Base-by-base conservation (phyloP, 805 yeast species). In the Wickerhamiella kazuoi region DNA sequence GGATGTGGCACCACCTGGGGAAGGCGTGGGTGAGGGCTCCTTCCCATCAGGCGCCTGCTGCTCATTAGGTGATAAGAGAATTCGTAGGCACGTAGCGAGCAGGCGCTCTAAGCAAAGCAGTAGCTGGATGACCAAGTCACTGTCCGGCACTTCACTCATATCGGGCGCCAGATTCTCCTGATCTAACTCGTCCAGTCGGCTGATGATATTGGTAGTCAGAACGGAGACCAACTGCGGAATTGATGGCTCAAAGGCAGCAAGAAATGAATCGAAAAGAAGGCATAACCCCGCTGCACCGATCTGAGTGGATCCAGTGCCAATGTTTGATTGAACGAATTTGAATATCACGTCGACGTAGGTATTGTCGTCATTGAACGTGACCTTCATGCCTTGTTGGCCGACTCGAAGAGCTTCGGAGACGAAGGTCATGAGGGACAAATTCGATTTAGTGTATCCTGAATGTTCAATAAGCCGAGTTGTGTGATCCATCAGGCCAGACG, bases 141-240 rank as follows among this genome's bases (percentile, higher is more conserved):
- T 36, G n/a, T 35, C 30, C 20, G 20, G 5, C 24, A 29, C n/a
- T 4, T 23, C 19, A 3, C 20, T 20, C 5, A 21, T 14, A 7
- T 14, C 17, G 8, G 4, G 20, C 2, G 3, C 16, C 2, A 23
- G 20, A 16, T 34, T 15, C 2, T 33, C 36, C 13, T 24, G 32
- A 9, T 35, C 39, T 7, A 42, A 34, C 18, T 24, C 30, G 7
- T 30, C 35, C 18, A 39, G 28, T 2, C 42, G 34, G 15, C n/a
- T 21, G 6, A 42, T 35, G 7, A 42, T 14, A 6, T 30, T 21
- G 14, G 26, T 23, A 15, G 42, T 30, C 14, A 77, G 51, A 2
- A 71, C 68, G 23, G 72, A 54, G 20, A 77, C 53, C 23, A 73
- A 72, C 40, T 69, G 71, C 42, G 76, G 72, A 1, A 76, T 63